Base-by-base conservation (phyloP, 2,329 filamentous ascomycete genomes). In the Blastomyces parvus region DNA sequence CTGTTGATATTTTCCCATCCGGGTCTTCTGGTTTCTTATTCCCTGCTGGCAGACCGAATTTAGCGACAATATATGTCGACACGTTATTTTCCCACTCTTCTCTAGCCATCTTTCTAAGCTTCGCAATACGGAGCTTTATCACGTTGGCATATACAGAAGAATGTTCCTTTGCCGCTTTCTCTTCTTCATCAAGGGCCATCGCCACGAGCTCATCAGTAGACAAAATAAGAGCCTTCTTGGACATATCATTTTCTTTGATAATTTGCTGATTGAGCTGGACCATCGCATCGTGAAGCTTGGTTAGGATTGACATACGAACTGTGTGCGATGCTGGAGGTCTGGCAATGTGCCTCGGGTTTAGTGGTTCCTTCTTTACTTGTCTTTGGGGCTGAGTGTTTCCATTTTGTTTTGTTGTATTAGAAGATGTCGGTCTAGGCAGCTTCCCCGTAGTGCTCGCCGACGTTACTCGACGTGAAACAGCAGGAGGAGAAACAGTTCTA, bases 61-160 rank as follows among this genome's bases (percentile, higher is more conserved):
- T 66, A n/a, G 64, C 58, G 27, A 63, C 60, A 27, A 78, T 66
- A 67, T 77, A 74, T 9, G 77, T 72, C 55, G 88, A 68, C 40
- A 81, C 78, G 60, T 88, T 85, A 38, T 84, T 81, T 64, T 84
- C 83, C 90, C 92, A 97, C 57, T 89, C 83, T 3, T 82, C 80
- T 2, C 85, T 71, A 0, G 79, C 80, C 88, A 96, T 92, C 66
- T 88, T 88, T 71, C 88, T 90, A 71, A 91, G 86, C 53, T 82
- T 81, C 69, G 88, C 82, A 64, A 97, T 88, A 42, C 86, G 86
- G 67, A 91, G 89, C 72, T 92, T 95, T 73, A 97, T 85, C 33
- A 91, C 80, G 69, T 96, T 96, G 8, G 83, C 80, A 71, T 99
- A 99, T 36, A 97, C 85, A 0, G 82, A 76, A 1, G 82, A 77